These are phyloP conservation scores for Scytalidium sp. DNA, from an alignment of 2,329 filamentous ascomycete genomes.

Conservation along the genomic window DNA sequence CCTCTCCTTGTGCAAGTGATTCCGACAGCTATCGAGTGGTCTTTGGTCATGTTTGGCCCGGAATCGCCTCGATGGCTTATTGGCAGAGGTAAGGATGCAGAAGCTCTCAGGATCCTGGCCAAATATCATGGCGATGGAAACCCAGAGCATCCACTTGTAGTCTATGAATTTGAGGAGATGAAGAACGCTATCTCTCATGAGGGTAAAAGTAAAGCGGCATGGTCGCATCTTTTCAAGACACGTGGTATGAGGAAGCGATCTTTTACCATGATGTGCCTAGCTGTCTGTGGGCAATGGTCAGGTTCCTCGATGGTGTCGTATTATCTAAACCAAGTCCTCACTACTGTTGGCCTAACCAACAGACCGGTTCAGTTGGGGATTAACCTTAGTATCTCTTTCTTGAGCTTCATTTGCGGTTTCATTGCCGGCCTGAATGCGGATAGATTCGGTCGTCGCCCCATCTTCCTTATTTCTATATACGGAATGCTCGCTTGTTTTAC, in stretches of 20 bases:
- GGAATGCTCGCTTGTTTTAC: not conserved
- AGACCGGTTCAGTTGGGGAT: slow-evolving; percentile 1
- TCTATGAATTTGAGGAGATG: slow-evolving; percentile 2
- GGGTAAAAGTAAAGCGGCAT: slow-evolving; percentile 2
- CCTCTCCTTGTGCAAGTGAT: slow-evolving; percentile 2
- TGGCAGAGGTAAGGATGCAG: not conserved
- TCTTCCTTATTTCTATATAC: slow-evolving; percentile 2
- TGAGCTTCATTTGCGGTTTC: not conserved
- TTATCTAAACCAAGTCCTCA: slow-evolving; percentile 1
- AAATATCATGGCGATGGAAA: slow-evolving; percentile 1
- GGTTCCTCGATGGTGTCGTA: not conserved
- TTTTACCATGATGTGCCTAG: not conserved
- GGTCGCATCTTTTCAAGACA: slow-evolving; percentile 4
- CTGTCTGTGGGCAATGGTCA: slow-evolving; percentile 1
- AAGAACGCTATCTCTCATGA: slow-evolving; percentile 1
- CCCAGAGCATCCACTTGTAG: slow-evolving; percentile 2
- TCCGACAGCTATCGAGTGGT: not conserved
- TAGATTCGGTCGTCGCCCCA: slow-evolving; percentile 4
- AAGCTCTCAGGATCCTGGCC: slow-evolving; percentile 2
- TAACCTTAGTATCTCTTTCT: not conserved
- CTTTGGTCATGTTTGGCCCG: not conserved
- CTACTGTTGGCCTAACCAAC: slow-evolving; percentile 1
- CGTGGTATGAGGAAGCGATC: not conserved
- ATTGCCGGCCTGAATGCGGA: not conserved
- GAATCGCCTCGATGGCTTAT: slow-evolving; percentile 5